Conservation (phyloP, 139 green algal genomes). For the Tetraselmis striata region DNA sequence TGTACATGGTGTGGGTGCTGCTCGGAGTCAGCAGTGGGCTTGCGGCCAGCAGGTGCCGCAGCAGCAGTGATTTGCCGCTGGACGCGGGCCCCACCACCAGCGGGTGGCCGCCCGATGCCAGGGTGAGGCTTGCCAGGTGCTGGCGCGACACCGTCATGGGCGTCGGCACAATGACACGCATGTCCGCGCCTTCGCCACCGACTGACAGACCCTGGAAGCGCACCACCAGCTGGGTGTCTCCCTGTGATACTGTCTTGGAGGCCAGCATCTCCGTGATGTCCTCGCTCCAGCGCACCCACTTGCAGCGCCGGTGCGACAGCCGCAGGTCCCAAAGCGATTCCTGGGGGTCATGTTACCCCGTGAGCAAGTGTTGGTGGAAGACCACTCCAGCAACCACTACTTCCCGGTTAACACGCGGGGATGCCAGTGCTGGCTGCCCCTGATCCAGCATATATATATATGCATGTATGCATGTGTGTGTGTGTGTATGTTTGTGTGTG, state of each 20-base stretch:
- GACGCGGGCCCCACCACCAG: background rate
- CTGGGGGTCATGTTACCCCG: too few species aligned
- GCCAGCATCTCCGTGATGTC: background rate
- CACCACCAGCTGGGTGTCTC: background rate
- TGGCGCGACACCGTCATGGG: background rate
- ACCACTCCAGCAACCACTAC: too few species aligned
- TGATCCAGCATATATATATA: too few species aligned
- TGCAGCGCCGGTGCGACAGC: background rate
- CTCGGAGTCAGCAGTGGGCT: background rate
- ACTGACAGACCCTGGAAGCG: background rate
- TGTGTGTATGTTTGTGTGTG: too few species aligned
- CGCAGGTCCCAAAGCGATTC: background rate
- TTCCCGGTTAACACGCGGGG: too few species aligned
- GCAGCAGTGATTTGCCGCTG: background rate
- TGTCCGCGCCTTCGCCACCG: background rate
- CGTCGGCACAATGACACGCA: background rate
- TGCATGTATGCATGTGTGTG: too few species aligned
- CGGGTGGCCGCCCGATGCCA: background rate
- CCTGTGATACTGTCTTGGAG: background rate
- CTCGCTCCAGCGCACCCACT: background rate
- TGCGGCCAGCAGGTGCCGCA: background rate
- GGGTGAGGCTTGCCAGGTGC: background rate
- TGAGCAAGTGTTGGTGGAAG: too few species aligned
- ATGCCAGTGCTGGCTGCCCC: too few species aligned
- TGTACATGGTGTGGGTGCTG: background rate